phyloP scores from a whole-genome alignment of 257 asterid genomes.

The Sherardia arvensis region DNA sequence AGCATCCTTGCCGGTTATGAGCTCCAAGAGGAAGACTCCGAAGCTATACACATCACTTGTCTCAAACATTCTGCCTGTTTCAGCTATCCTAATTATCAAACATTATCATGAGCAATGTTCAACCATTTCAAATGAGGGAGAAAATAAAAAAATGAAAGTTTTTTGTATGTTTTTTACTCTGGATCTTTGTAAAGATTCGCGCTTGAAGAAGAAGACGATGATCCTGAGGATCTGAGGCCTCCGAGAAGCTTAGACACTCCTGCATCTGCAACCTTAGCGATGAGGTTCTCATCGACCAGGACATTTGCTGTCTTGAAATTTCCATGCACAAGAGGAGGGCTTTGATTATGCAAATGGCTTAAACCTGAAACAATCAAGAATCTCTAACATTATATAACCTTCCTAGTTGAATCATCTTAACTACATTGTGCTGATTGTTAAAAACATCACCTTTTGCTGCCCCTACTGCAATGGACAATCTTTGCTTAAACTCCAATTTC shows the following conservation, averaged over 20 bases:
- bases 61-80: slow-evolving; percentile 19
- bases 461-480: slow-evolving; percentile 59
- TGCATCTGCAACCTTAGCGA: slow-evolving; percentile 67
- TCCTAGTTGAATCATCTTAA: neutral
- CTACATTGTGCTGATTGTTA: neutral
- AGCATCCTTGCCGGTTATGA: slow-evolving; percentile 50
- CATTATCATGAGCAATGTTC: neutral
- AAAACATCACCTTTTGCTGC: slow-evolving; percentile 58
- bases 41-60: slow-evolving; percentile 60
- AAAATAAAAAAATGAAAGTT: neutral
- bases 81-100: slow-evolving; percentile 30
- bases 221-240: slow-evolving; percentile 33
- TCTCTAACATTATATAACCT: neutral
- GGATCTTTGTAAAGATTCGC: slow-evolving; percentile 51
- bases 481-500: slow-evolving; percentile 71
- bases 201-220: slow-evolving; percentile 38
- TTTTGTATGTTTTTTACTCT: slow-evolving; percentile 32
- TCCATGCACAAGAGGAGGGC: slow-evolving; percentile 44
- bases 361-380: slow-evolving; percentile 40
- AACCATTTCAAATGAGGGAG: slow-evolving; percentile 1
- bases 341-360: slow-evolving; percentile 49
- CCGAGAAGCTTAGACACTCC: slow-evolving; percentile 40
- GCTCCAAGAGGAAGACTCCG: slow-evolving; percentile 63
- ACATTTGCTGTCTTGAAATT: slow-evolving; percentile 69
- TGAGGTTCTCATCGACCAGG: slow-evolving; percentile 67